phyloP scores from a whole-genome alignment of 2,329 filamentous ascomycete genomes.

The Monilinia vaccinii-corymbosi region DNA sequence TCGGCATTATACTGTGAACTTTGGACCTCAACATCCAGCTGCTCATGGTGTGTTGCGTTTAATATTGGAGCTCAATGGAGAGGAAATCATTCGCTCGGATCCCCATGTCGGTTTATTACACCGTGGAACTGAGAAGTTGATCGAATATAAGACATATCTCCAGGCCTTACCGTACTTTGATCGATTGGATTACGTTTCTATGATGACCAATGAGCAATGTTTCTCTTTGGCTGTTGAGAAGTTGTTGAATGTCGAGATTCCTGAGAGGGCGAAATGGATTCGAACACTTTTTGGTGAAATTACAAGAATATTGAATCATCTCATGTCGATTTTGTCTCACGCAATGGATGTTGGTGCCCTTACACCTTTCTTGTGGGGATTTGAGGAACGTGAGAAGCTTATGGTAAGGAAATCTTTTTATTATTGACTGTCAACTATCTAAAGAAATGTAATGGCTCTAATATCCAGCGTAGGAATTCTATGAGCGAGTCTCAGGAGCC shows the following conservation, averaged over 20 bases:
- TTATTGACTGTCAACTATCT: slow-evolving; percentile 11
- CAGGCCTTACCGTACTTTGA: slow-evolving; percentile 98
- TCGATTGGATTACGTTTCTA: slow-evolving; percentile 96
- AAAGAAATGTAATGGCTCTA: slow-evolving; percentile 8
- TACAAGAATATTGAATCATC: slow-evolving; percentile 87
- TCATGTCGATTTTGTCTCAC: slow-evolving; percentile 96
- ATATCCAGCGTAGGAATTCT: slow-evolving; percentile 70
- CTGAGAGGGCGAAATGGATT: slow-evolving; percentile 93
- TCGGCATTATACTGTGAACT: slow-evolving; percentile 98
- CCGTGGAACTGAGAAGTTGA: slow-evolving; percentile 97
- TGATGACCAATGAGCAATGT: slow-evolving; percentile 99
- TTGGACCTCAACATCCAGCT: slow-evolving; percentile 95
- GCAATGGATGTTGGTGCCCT: slow-evolving; percentile 98
- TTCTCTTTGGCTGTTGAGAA: slow-evolving; percentile 96
- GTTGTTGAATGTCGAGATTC: slow-evolving; percentile 92
- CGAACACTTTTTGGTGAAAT: slow-evolving; percentile 93
- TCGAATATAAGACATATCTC: slow-evolving; percentile 99
- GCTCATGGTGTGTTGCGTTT: slow-evolving; percentile 96
- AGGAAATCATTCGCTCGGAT: slow-evolving; percentile 94
- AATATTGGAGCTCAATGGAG: slow-evolving; percentile 95
- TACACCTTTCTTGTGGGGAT: slow-evolving; percentile 98
- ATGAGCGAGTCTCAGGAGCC: slow-evolving; percentile 96
- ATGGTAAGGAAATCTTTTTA: slow-evolving; percentile 60
- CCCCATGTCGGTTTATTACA: slow-evolving; percentile 95
- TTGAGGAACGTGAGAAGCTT: slow-evolving; percentile 98